Evolutionary conservation across 2,329 filamentous ascomycete genomes (phyloP), one percentile per base, ranked within the genome.

Genomic region (Metarhizium sp.): DNA sequence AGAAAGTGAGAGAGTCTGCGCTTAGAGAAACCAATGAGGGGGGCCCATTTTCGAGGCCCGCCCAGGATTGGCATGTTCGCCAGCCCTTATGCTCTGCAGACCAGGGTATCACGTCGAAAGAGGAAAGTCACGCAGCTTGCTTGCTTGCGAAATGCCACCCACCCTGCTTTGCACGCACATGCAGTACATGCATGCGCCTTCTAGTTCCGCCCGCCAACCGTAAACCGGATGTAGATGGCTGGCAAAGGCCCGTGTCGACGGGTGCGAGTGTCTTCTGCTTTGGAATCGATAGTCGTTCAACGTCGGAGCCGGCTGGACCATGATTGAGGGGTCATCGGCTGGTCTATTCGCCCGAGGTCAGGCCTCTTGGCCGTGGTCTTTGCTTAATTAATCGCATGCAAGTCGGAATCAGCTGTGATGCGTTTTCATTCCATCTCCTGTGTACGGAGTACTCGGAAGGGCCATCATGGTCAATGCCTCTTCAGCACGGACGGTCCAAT

Each of bases 1-100:
- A 40, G 25, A 4, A 48, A 30, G 45, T 48, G 45, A 55, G 53
- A 53, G 46, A 61, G 58, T 61, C 65, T 77, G 75, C 74, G 75
- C 75, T 77, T 76, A 75, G 65, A 71, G 65, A 65, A 65, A 62
- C 75, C 75, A 77, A 77, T 58, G 29, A 45, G 43, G 50, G 45
- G 25, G 43, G 52, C 30, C 18, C 51, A 25, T 45, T 18, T 36
- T 16, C 36, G 43, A 29, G 54, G 8, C 47, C 55, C 51, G 55
- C 55, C 55, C 45, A 48, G 45, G 45, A 48, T 48, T 48, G 25
- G 8, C n/a, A 30, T 48, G 45, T 16, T 48, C 25, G 10, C 11
- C 20, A 29, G 20, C 45, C n/a, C 14, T 18, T 13, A 14, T 7
- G 45, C 42, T 45, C n/a, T 45, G 42, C 32, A 36, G 50, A 48